Conservation (phyloP, 116 monocot species). For the Dioscorea cayenensis region DNA sequence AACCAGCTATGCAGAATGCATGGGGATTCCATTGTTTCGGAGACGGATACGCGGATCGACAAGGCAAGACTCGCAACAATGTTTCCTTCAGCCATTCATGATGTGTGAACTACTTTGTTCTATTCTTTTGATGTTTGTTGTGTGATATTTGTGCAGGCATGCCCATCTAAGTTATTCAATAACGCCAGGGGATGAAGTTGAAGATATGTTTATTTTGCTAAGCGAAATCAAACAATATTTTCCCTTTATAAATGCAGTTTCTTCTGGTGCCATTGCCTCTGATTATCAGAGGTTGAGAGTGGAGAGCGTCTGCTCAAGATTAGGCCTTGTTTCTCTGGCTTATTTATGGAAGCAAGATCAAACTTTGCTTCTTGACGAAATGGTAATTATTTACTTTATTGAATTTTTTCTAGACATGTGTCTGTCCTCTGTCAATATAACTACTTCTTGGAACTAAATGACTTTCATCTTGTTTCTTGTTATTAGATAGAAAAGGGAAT, state of each 20-base stretch:
- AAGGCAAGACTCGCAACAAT: slow-evolving; percentile 24
- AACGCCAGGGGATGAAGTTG: slow-evolving; percentile 91
- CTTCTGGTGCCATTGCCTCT: slow-evolving; percentile 97
- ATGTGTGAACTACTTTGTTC: neutral
- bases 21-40: slow-evolving; percentile 92
- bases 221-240: slow-evolving; percentile 67
- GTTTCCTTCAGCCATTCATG: neutral
- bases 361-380: slow-evolving; percentile 74
- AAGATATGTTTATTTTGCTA: slow-evolving; percentile 84
- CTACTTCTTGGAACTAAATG: slow-evolving; percentile 2
- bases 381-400: slow-evolving; percentile 45
- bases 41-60: slow-evolving; percentile 73
- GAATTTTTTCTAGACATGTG: neutral
- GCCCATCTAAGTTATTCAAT: slow-evolving; percentile 57
- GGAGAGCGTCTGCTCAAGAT: slow-evolving; percentile 91
- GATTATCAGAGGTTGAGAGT: slow-evolving; percentile 96
- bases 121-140: neutral
- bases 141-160: slow-evolving; percentile 35
- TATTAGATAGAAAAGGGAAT: slow-evolving; percentile 67
- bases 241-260: slow-evolving; percentile 79
- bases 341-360: slow-evolving; percentile 98
- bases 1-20: slow-evolving; percentile 84
- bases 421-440: neutral
- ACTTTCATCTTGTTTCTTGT: slow-evolving; percentile 12
- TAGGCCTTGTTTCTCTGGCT: slow-evolving; percentile 92